phyloP scores from a whole-genome alignment of 805 yeast species.

The Candida ovalis region DNA sequence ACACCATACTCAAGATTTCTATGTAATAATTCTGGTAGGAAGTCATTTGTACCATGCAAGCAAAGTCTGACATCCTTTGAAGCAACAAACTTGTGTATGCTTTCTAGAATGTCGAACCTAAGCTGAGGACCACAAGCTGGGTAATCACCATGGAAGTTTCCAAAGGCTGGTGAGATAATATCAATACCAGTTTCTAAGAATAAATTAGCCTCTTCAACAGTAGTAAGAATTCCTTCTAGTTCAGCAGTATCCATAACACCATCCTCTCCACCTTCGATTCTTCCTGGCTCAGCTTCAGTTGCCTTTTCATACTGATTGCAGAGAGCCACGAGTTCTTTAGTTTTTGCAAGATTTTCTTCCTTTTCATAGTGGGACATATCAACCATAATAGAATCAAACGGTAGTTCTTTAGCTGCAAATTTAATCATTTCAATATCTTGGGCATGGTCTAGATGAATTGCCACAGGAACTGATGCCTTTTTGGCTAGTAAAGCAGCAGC shows the following conservation, averaged over 20 bases:
- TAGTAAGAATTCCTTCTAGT: slow-evolving; percentile 32
- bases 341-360: slow-evolving; percentile 30
- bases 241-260: slow-evolving; percentile 27
- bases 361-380: slow-evolving; percentile 36
- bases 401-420: slow-evolving; percentile 29
- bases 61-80: slow-evolving; percentile 26
- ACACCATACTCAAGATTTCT: slow-evolving; percentile 27
- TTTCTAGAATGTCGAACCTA: slow-evolving; percentile 25
- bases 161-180: slow-evolving; percentile 36
- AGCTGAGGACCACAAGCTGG: slow-evolving; percentile 32
- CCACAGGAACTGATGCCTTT: slow-evolving; percentile 32
- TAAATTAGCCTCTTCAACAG: slow-evolving; percentile 30
- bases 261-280: slow-evolving; percentile 38
- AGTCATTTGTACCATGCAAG: slow-evolving; percentile 34
- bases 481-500: slow-evolving; percentile 25
- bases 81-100: slow-evolving; percentile 17
- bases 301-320: slow-evolving; percentile 30
- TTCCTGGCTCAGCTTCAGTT: slow-evolving; percentile 37
- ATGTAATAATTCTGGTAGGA: slow-evolving; percentile 26
- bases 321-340: slow-evolving; percentile 28
- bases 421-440: slow-evolving; percentile 29
- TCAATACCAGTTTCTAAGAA: slow-evolving; percentile 35
- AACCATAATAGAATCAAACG: slow-evolving; percentile 39
- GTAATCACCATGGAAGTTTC: slow-evolving; percentile 36
- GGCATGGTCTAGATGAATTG: slow-evolving; percentile 36